Base-by-base conservation (phyloP, 2,329 filamentous ascomycete species). In the Penicillium sp. region DNA sequence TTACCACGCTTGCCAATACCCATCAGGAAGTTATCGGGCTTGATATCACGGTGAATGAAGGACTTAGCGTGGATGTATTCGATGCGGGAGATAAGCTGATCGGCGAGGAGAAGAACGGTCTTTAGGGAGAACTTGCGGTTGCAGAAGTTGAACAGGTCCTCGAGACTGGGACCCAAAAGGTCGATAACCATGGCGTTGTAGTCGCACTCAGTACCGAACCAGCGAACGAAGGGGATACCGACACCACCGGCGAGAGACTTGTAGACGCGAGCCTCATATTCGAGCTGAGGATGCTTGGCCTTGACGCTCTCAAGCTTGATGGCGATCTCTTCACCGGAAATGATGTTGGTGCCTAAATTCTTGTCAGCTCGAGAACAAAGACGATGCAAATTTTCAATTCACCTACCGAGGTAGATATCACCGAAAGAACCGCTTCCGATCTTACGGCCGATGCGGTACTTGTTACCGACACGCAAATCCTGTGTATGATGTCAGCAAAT, bases 151-250 rank as follows among this genome's bases (percentile, higher is more conserved):
- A 99, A 99, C 37, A 99, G 87, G 78, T 99, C 95, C 82, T 99
- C 95, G 80, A 99, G 83, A 75, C 91, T 95, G 70, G 95, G 95
- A 42, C 95, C 95, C 61, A 99, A 91, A 28, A 99, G 89, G 76
- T 99, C 95, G 69, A 98, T 88, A 56, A 99, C 95, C 95, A 99
- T 98, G 79, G 95, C 95, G 82, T 99, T 98, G 88, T 99, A 98
- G 84, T 98, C 95, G 81, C 94, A 98, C 83, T 99, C 95, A 64
- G 94, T 98, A 71, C 95, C 95, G 81, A 98, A 99, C 95, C 95
- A 99, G 82, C 94, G 93, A 76, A 99, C 95, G 76, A 98, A 98
- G 53, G 95, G 95, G 69, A 99, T 99, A 64, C 95, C 95, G 72
- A 98, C 95, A 79, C 95, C 95, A 70, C 95, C 95, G 60, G 95